Base-by-base conservation (phyloP, 768 basidiomycete genomes). In the Tricholoma hemisulphureum region DNA sequence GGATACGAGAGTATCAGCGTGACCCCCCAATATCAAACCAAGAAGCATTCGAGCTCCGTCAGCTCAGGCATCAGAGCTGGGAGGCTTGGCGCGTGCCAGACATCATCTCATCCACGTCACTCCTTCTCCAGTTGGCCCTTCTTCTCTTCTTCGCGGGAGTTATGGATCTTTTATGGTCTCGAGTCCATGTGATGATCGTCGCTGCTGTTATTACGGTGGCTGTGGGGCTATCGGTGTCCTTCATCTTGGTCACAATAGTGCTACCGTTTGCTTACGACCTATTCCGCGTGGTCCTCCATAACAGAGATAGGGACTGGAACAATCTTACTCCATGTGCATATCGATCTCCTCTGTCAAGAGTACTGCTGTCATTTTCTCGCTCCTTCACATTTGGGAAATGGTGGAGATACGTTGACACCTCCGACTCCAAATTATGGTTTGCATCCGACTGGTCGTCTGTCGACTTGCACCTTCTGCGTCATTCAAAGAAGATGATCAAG, bases 101-200 rank as follows among this genome's bases (percentile, higher is more conserved):
- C 10, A 61, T 66, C 51, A 37, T 63, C n/a, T 28, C 45, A 18
- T 37, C 13, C 9, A 43, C 56, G 2, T 61, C 62, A 0, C 6
- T 65, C 6, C 49, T 67, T 2, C 59, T 67, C 4, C 52, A 63
- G 18, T 16, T 46, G 8, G 51, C 59, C 6, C 60, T 67, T 9
- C 28, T 63, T 16, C 45, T 65, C 3, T 67, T 67, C 56, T 65
- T 65, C 26, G 58, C 39, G 1, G 65, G 65, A 2, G 8, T 67
- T 4, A 29, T 65, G 20, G 60, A 59, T 35, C 46, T 61, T 5
- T 53, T 67, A 3, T 63, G 61, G 58, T 23, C 49, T 21, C 41
- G 48, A 13, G 48, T 60, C 24, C 21, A 46, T 13, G 43, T 46
- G 14, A 37, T 34, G 8, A 24, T 23, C 23, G 60, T 63, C 18